Evolutionary conservation across 768 basidiomycete genomes (phyloP).

Genomic region (Lentinus brumalis): DNA sequence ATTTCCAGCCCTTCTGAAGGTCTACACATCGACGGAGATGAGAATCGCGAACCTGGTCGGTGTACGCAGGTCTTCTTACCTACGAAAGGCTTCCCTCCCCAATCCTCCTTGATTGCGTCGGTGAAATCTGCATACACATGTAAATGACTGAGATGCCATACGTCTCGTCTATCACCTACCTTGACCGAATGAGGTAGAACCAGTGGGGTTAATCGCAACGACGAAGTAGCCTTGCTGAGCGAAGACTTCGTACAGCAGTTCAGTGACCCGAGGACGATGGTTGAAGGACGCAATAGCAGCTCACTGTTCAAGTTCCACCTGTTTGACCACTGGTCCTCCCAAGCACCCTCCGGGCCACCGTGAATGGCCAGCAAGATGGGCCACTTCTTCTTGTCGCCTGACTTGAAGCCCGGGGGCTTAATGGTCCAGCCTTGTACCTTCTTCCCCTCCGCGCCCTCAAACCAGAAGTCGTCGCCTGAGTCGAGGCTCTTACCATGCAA

Average conservation of each 20-base stretch:
- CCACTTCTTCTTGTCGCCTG: constrained; percentile 68
- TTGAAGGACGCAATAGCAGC: neutral
- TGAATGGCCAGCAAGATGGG: constrained; percentile 83
- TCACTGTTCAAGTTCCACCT: constrained; percentile 89
- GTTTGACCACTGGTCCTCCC: constrained; percentile 91
- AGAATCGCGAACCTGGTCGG: neutral
- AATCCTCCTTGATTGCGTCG: constrained; percentile 78
- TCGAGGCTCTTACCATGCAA: constrained; percentile 61
- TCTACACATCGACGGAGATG: constrained; percentile 29
- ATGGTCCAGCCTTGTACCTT: constrained; percentile 84
- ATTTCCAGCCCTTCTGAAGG: constrained; percentile 72
- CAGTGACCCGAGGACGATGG: no score
- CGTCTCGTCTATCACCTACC: constrained; percentile 29
- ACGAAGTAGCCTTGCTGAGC: constrained; percentile 88
- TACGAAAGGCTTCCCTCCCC: constrained; percentile 85
- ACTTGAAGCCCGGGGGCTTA: constrained; percentile 77
- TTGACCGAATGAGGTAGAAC: constrained; percentile 92
- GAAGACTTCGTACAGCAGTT: constrained; percentile 40
- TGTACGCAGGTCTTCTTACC: constrained; percentile 27
- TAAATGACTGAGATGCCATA: neutral
- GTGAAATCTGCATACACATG: constrained; percentile 58
- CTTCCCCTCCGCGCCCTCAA: constrained; percentile 76
- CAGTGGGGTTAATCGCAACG: constrained; percentile 90
- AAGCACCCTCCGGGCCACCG: constrained; percentile 81
- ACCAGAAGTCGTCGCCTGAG: constrained; percentile 83